Conservation (phyloP, 1,284 basidiomycete species). For the Trametes hirsuta region DNA sequence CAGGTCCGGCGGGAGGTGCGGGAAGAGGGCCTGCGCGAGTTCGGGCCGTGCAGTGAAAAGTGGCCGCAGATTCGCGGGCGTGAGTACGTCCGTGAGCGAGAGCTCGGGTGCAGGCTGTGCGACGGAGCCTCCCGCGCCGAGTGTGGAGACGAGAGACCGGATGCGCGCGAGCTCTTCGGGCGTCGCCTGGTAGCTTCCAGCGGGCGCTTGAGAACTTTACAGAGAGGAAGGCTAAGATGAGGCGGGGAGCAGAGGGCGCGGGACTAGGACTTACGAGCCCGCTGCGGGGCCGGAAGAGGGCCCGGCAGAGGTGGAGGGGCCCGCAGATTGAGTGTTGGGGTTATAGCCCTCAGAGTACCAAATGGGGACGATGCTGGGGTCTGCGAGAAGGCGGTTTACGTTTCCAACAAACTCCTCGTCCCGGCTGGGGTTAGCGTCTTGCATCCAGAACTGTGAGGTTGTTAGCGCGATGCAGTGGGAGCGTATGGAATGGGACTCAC, state of each 20-base stretch:
- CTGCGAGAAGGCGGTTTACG: conserved; percentile 66
- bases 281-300: conserved; percentile 33
- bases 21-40: conserved; percentile 69
- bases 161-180: conserved; percentile 33
- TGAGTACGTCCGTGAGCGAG: conserved; percentile 73
- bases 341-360: conserved; percentile 49
- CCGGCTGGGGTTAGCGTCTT: conserved; percentile 71
- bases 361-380: conserved; percentile 60
- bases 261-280: conserved; percentile 22
- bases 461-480: conserved; percentile 5
- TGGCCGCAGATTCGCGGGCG: conserved; percentile 67
- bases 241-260: background rate
- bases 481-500: conserved; percentile 47
- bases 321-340: conserved; percentile 22
- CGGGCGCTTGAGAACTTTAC: conserved; percentile 19
- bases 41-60: conserved; percentile 70
- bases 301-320: conserved; percentile 43
- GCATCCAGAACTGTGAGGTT: conserved; percentile 73
- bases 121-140: conserved; percentile 18
- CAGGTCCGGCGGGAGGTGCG: conserved; percentile 75
- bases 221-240: background rate
- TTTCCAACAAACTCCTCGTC: conserved; percentile 74
- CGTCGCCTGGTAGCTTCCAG: conserved; percentile 22
- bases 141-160: conserved; percentile 30
- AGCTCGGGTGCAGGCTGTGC: conserved; percentile 47